Evolutionary conservation across 2,329 filamentous ascomycete genomes (phyloP).

Genomic region (Arthrocladium fulminans): DNA sequence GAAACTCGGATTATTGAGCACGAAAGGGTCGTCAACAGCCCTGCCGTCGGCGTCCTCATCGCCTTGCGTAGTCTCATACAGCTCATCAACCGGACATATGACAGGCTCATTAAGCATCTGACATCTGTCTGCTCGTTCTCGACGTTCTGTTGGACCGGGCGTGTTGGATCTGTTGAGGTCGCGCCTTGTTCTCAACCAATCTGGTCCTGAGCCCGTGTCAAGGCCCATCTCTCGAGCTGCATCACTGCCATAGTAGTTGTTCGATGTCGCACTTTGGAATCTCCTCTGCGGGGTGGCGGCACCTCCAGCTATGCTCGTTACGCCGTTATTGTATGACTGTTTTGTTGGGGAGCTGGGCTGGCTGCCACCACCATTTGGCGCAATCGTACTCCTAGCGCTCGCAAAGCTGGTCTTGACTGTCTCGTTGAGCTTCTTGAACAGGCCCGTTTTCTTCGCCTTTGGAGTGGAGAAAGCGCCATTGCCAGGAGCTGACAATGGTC

Average conservation of each 20-base stretch:
- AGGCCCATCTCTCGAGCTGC: constrained; percentile 63
- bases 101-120: constrained; percentile 90
- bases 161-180: constrained; percentile 96
- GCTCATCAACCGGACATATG: constrained; percentile 78
- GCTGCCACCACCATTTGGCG: constrained; percentile 37
- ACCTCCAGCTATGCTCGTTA: constrained; percentile 49
- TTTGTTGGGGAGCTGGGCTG: constrained; percentile 42
- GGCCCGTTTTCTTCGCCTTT: constrained; percentile 73
- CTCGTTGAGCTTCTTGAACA: constrained; percentile 92
- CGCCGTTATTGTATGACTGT: constrained; percentile 37
- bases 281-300: constrained; percentile 17
- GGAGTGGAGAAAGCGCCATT: constrained; percentile 57
- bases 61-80: constrained; percentile 76
- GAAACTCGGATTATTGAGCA: constrained; percentile 65
- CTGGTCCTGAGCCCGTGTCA: constrained; percentile 44
- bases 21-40: constrained; percentile 62
- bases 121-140: constrained; percentile 78
- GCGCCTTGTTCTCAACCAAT: constrained; percentile 95
- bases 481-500: constrained; percentile 46
- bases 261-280: constrained; percentile 26
- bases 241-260: constrained; percentile 36
- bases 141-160: constrained; percentile 75
- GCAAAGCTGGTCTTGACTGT: constrained; percentile 90
- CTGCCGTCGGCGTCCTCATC: constrained; percentile 81
- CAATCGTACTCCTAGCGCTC: constrained; percentile 77